Base-by-base conservation (phyloP, 257 asterid genomes). In the Plectranthus barbatus region DNA sequence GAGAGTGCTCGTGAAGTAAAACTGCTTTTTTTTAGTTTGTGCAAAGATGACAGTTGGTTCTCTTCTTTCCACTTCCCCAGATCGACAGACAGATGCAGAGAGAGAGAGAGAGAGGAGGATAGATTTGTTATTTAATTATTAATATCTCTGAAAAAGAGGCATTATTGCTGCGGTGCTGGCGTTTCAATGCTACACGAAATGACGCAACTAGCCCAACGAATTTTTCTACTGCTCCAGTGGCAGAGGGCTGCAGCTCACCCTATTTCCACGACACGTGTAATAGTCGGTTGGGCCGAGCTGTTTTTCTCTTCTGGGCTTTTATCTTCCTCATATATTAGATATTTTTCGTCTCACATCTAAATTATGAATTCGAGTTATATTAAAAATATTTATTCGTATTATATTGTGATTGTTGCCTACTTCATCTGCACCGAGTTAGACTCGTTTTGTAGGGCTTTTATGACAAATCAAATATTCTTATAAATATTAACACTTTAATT, bases 1-100 rank as follows among this genome's bases (percentile, higher is more conserved):
- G 79, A 69, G 57, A 54, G 18, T 42, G 78, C 87, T 79, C 85
- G 85, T 81, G 87, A 83, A 61, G 69, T 58, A 1, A 33, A 71
- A 64, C 72, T 66, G 72, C 74, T 77, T 80, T n/a, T n/a, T n/a
- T 77, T 72, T 68, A 46, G 71, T 56, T 50, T 65, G 72, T 49
- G 80, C 73, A 45, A 56, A 34, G 10, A 54, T 69, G 74, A 61
- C 72, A 71, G 71, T 75, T 69, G 53, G 50, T 36, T 70, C 53
- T 64, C 64, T 67, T 54, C 73, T 61, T 51, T 67, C 66, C 60
- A 56, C 66, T 76, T 75, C 76, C n/a, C 72, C 65, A 46, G 14
- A 41, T 18, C 15, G 6, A 15, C 18, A 4, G 53, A 53, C 42
- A 4, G n/a, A n/a, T n/a, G n/a, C n/a, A n/a, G 47, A 53, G 41